Evolutionary conservation across 441 rosid species (phyloP).

Genomic region (Euphorbia celastroides): DNA sequence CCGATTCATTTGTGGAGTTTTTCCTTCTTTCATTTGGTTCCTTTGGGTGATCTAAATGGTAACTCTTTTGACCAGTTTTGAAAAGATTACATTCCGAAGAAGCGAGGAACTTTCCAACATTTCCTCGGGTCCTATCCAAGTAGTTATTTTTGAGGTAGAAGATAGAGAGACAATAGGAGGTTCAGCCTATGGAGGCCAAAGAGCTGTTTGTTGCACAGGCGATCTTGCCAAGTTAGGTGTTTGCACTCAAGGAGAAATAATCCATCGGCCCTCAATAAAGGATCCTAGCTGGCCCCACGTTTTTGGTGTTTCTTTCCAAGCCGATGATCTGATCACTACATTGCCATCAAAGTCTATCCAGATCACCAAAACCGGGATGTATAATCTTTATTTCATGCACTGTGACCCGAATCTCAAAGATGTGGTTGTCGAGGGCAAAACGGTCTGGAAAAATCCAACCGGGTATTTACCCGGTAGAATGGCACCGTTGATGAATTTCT

Average conservation of each 20-base stretch:
- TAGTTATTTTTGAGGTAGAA: constrained; percentile 76
- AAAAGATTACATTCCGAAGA: constrained; percentile 65
- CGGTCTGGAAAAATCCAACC: constrained; percentile 85
- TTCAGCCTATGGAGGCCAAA: constrained; percentile 96
- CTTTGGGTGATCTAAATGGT: constrained; percentile 12
- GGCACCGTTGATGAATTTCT: constrained; percentile 94
- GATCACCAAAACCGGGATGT: constrained; percentile 85
- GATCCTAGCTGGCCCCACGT: constrained; percentile 77
- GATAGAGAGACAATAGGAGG: constrained; percentile 89
- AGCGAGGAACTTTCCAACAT: constrained; percentile 42
- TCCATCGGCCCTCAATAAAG: constrained; percentile 60
- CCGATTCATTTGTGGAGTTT: neutral
- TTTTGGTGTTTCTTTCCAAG: constrained; percentile 51
- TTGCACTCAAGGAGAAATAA: constrained; percentile 71
- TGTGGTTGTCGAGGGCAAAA: constrained; percentile 69
- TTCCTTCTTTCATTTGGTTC: neutral
- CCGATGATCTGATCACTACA: constrained; percentile 38
- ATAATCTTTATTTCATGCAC: constrained; percentile 86
- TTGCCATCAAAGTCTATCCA: constrained; percentile 52
- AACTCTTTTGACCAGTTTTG: constrained; percentile 49
- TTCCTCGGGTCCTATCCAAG: constrained; percentile 57
- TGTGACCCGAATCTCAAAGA: constrained; percentile 73
- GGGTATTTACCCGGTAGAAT: constrained; percentile 94
- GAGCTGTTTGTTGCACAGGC: constrained; percentile 89
- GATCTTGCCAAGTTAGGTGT: constrained; percentile 89